Percentiles rank a stretch among this genome's conserved stretches.
phyloP scores from a whole-genome alignment of 805 yeast species.

The Starmera quercuum region DNA sequence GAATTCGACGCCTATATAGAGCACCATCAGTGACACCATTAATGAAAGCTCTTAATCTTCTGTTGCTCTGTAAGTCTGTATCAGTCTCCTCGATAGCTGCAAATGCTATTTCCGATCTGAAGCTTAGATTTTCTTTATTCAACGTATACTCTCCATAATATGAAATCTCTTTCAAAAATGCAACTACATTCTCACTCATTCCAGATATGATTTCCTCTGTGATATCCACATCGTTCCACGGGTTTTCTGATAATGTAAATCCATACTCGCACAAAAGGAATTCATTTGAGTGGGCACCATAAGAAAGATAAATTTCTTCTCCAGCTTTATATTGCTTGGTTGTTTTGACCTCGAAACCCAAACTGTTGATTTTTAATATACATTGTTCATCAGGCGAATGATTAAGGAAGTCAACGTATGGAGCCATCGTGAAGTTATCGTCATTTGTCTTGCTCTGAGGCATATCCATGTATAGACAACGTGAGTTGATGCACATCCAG shows the following conservation, averaged over 20 bases:
- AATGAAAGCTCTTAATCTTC: constrained; percentile 14
- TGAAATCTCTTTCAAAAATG: constrained; percentile 40
- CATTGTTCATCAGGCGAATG: constrained; percentile 52
- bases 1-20: constrained; percentile 25
- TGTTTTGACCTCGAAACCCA: constrained; percentile 48
- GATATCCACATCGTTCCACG: constrained; percentile 68
- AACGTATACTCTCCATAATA: constrained; percentile 76
- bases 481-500: constrained; percentile 85
- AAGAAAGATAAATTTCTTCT: constrained; percentile 64
- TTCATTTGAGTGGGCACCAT: constrained; percentile 86
- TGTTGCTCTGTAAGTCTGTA: constrained; percentile 9
- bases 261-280: constrained; percentile 85
- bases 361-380: constrained; percentile 33
- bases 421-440: constrained; percentile 85
- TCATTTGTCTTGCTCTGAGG: constrained; percentile 41
- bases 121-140: constrained; percentile 46
- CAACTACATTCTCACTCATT: constrained; percentile 30
- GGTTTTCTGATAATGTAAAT: constrained; percentile 50
- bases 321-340: constrained; percentile 23
- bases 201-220: constrained; percentile 31
- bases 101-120: constrained; percentile 68
- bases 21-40: constrained; percentile 42
- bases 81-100: constrained; percentile 40
- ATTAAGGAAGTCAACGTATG: constrained; percentile 82
- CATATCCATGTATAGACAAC: constrained; percentile 77